Evolutionary conservation across 1,139 yeast genomes (phyloP).

Genomic region (Pichiaceae sp.): DNA sequence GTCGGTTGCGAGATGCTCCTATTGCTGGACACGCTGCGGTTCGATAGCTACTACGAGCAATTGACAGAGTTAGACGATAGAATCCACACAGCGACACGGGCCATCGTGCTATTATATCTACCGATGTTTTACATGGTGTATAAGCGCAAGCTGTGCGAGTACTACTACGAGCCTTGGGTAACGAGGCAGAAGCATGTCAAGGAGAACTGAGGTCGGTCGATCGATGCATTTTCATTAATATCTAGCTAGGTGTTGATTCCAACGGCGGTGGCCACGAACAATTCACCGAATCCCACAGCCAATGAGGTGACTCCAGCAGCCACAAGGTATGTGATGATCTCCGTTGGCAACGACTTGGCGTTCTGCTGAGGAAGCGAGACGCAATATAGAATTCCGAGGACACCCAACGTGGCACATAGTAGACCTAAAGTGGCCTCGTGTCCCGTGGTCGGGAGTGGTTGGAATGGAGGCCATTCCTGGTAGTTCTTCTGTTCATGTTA

Average conservation of each 20-base stretch:
- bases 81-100: constrained; percentile 7
- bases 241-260: constrained; percentile 21
- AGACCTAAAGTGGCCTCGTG: constrained; percentile 10
- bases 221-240: constrained; percentile 1
- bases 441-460: constrained; percentile 6
- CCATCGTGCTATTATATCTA: constrained; percentile 9
- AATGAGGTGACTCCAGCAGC: constrained; percentile 15
- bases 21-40: constrained; percentile 40
- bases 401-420: constrained; percentile 6
- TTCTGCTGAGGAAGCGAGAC: constrained; percentile 6
- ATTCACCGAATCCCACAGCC: constrained; percentile 19
- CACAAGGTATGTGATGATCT: constrained; percentile 8
- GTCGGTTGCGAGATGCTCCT: constrained; percentile 44
- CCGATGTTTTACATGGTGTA: constrained; percentile 15
- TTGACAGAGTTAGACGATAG: constrained; percentile 8
- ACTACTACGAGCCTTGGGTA: constrained; percentile 7
- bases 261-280: constrained; percentile 21
- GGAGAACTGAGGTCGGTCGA: constrained; percentile 2
- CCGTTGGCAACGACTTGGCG: constrained; percentile 1
- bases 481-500: background rate
- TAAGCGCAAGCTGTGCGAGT: constrained; percentile 8
- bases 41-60: constrained; percentile 21
- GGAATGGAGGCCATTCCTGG: constrained; percentile 4
- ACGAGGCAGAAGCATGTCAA: constrained; percentile 6
- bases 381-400: constrained; percentile 11